These are phyloP conservation scores for Musa beccarii DNA, from an alignment of 176 grass and related monocot species.

Conservation along the genomic window DNA sequence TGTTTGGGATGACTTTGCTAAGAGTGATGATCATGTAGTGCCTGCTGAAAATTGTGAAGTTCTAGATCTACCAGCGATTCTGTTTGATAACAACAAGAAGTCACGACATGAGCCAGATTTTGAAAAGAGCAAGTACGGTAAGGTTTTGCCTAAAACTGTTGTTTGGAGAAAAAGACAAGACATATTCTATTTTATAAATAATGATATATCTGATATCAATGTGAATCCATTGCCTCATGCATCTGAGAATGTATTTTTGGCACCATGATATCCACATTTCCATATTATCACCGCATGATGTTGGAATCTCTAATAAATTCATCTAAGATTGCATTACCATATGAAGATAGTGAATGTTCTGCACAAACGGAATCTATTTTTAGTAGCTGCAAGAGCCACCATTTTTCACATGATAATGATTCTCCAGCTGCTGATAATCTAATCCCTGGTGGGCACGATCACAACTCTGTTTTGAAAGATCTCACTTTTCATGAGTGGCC, in stretches of 20 bases:
- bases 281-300: conserved; percentile 13
- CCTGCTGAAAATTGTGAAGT: conserved; percentile 6
- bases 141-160: conserved; percentile 12
- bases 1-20: conserved; percentile 45
- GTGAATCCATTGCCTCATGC: conserved; percentile 22
- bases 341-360: conserved; percentile 19
- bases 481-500: conserved; percentile 79
- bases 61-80: conserved; percentile 19
- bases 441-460: conserved; percentile 21
- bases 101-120: conserved; percentile 24
- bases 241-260: conserved; percentile 3
- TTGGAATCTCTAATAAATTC: conserved; percentile 10
- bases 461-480: conserved; percentile 58
- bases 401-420: conserved; percentile 32
- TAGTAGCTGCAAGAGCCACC: conserved; percentile 27
- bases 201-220: conserved; percentile 8
- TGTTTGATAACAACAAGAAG: conserved; percentile 32
- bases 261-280: not conserved
- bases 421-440: conserved; percentile 35
- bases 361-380: conserved; percentile 15
- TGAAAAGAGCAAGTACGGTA: conserved; percentile 11
- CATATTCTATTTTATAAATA: conserved; percentile 24
- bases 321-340: conserved; percentile 24
- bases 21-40: conserved; percentile 10
- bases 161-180: conserved; percentile 18